A percentile compares a stretch with the other conserved stretches of the same genome.
Evolutionary conservation across 1,284 basidiomycete species (phyloP).

Genomic region (Papiliotrema flavescens): DNA sequence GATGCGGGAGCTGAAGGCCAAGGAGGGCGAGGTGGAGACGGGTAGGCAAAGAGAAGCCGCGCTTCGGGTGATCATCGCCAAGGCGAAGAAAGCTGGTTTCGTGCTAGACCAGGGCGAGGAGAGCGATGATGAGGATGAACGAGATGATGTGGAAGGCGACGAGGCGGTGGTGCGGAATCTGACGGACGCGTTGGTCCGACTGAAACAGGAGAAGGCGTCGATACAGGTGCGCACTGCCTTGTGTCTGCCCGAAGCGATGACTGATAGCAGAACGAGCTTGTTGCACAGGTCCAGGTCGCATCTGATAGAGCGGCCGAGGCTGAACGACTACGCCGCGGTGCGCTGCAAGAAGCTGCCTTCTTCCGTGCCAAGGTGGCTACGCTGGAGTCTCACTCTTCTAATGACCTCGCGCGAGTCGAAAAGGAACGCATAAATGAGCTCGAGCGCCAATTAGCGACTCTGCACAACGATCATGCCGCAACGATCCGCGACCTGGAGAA

Average conservation of each 20-base stretch:
- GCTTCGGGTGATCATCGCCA: slow-evolving; percentile 76
- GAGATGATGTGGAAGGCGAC: slow-evolving; percentile 30
- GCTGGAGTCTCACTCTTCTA: slow-evolving; percentile 66
- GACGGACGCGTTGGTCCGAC: slow-evolving; percentile 69
- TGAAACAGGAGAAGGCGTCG: slow-evolving; percentile 85
- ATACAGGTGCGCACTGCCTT: slow-evolving; percentile 63
- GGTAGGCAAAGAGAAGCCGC: slow-evolving; percentile 76
- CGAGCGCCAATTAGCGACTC: slow-evolving; percentile 68
- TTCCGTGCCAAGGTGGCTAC: slow-evolving; percentile 91
- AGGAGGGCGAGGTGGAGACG: slow-evolving; percentile 74
- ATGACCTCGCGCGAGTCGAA: slow-evolving; percentile 70
- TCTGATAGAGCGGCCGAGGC: slow-evolving; percentile 77
- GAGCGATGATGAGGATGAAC: slow-evolving; percentile 47
- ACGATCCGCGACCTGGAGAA: slow-evolving; percentile 62
- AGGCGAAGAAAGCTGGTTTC: slow-evolving; percentile 78
- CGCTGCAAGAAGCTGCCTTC: slow-evolving; percentile 91
- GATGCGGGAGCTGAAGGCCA: slow-evolving; percentile 69
- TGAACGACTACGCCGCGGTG: slow-evolving; percentile 71
- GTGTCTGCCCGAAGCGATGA: slow-evolving; percentile 55
- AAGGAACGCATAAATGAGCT: slow-evolving; percentile 74
- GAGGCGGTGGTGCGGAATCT: slow-evolving; percentile 52
- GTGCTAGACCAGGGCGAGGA: slow-evolving; percentile 54
- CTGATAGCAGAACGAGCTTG: slow-evolving; percentile 43
- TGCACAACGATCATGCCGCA: slow-evolving; percentile 63
- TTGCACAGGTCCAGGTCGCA: slow-evolving; percentile 53